Percentiles rank a stretch among this genome's conserved stretches.
These are phyloP conservation scores for Juncus inflexus DNA, from an alignment of 176 grass and related monocot genomes.

Conservation along the genomic window DNA sequence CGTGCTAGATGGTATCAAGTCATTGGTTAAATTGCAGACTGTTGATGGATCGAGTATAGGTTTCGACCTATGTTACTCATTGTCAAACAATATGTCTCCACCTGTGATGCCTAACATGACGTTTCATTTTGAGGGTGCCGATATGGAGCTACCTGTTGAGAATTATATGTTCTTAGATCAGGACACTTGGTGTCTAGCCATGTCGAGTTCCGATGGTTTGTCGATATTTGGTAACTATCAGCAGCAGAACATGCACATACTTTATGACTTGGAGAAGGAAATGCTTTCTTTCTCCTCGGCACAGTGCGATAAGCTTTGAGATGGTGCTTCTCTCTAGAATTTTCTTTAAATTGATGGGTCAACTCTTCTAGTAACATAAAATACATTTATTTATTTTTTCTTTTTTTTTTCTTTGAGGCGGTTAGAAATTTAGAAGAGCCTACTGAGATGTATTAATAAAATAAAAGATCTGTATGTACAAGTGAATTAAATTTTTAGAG, in stretches of 20 bases:
- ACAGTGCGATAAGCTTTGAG: slow-evolving; percentile 3
- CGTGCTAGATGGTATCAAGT: slow-evolving; percentile 26
- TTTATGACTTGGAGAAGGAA: slow-evolving; percentile 7
- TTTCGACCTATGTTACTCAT: slow-evolving; percentile 51
- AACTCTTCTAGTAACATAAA: too few species aligned
- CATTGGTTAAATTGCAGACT: slow-evolving; percentile 26
- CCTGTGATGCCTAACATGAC: slow-evolving; percentile 41
- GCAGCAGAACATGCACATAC: slow-evolving; percentile 32
- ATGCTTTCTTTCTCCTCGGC: slow-evolving; percentile 22
- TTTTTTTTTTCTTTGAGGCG: too few species aligned
- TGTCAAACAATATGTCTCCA: slow-evolving; percentile 18
- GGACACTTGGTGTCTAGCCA: slow-evolving; percentile 44
- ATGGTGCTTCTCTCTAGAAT: too few species aligned
- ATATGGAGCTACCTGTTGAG: slow-evolving; percentile 43
- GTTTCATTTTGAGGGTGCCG: slow-evolving; percentile 44
- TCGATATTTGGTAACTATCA: slow-evolving; percentile 35
- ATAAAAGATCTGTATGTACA: too few species aligned
- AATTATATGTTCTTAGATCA: slow-evolving; percentile 54
- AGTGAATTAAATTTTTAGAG: too few species aligned
- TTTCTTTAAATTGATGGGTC: too few species aligned
- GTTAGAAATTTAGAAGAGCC: too few species aligned
- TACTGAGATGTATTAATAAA: too few species aligned
- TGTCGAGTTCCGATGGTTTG: slow-evolving; percentile 16
- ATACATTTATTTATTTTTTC: too few species aligned
- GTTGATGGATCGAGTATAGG: slow-evolving; percentile 27